Base-by-base conservation (phyloP, 305 asterid genomes). In the Euphrasia arctica region DNA sequence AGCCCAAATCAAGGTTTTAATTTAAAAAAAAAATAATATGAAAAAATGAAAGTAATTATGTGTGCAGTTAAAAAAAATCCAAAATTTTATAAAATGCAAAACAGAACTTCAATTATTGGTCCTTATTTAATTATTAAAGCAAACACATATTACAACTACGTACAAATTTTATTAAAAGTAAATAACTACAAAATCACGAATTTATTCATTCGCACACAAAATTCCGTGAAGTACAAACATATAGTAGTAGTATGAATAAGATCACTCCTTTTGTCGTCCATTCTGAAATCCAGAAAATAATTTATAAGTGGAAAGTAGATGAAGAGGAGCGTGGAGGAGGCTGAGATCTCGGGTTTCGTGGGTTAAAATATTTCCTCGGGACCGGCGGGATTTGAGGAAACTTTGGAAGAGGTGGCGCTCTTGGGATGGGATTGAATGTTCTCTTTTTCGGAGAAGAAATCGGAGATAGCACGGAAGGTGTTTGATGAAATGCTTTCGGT, bases 401-500 rank as follows among this genome's bases (percentile, higher is more conserved):
- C 55, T 13, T 41, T 27, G 93, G 89, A 57, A 85, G 76, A 10
- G 89, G 88, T 3, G 93, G 89, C 32, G 85, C 84, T 69, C 72
- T 77, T 4, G 93, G 88, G 73, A 85, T 71, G 29, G 75, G 74
- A 58, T 34, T 62, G 39, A 70, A 64, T 59, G 65, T 55, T 29
- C 67, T 25, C 58, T 52, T 31, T 11, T 22, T 47, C 2, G 77
- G 58, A 6, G 58, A 6, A 36, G 42, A 36, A 36, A 29, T 0
- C 41, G 67, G 48, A 22, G 32, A 4, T 8, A 29, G 57, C 61
- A 51, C 7, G 13, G 27, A 49, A 50, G 69, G 70, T 47, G 65
- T 45, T 10, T 10, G 50, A 12, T 60, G 51, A 70, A 70, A 60
- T 58, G 70, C 62, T 12, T 28, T n/a, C 13, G 48, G 57, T 43